Evolutionary conservation across 2,329 filamentous ascomycete species (phyloP).

Genomic region (Shiraia bambusicola): DNA sequence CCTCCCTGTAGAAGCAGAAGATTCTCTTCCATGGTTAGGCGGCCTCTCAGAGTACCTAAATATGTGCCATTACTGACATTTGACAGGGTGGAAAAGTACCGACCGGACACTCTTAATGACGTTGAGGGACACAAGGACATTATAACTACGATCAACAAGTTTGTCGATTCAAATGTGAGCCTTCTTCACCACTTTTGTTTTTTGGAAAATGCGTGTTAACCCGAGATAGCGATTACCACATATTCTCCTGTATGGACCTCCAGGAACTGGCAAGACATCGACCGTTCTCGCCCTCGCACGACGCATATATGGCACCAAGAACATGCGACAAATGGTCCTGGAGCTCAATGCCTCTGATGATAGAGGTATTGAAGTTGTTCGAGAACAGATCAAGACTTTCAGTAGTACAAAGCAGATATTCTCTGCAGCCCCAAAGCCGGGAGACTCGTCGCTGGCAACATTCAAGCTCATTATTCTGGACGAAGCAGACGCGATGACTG

Average conservation of each 20-base stretch:
- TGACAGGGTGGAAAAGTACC: conserved; percentile 90
- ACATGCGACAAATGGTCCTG: conserved; percentile 97
- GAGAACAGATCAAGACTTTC: conserved; percentile 98
- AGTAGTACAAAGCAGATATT: conserved; percentile 98
- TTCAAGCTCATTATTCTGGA: conserved; percentile 98
- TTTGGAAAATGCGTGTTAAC: conserved; percentile 11
- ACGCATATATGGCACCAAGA: conserved; percentile 86
- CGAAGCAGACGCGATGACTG: conserved; percentile 99
- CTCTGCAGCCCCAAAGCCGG: conserved; percentile 57
- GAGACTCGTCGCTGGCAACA: conserved; percentile 60
- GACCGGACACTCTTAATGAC: conserved; percentile 83
- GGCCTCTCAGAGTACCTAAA: rapidly evolving
- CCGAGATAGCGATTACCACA: conserved; percentile 72
- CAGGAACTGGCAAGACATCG: conserved; percentile 95
- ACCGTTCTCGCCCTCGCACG: conserved; percentile 91
- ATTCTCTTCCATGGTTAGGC: conserved; percentile 83
- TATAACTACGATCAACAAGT: conserved; percentile 95
- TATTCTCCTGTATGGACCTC: conserved; percentile 93
- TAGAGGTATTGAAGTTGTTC: conserved; percentile 92
- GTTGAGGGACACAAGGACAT: conserved; percentile 98
- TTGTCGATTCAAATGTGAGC: conserved; percentile 81
- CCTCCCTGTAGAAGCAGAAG: conserved; percentile 88
- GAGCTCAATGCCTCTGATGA: conserved; percentile 98
- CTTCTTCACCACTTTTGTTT: not conserved
- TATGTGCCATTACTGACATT: conserved; percentile 3